Conservation (phyloP, 2,329 filamentous ascomycete genomes). For the Pseudogymnoascus sp. region DNA sequence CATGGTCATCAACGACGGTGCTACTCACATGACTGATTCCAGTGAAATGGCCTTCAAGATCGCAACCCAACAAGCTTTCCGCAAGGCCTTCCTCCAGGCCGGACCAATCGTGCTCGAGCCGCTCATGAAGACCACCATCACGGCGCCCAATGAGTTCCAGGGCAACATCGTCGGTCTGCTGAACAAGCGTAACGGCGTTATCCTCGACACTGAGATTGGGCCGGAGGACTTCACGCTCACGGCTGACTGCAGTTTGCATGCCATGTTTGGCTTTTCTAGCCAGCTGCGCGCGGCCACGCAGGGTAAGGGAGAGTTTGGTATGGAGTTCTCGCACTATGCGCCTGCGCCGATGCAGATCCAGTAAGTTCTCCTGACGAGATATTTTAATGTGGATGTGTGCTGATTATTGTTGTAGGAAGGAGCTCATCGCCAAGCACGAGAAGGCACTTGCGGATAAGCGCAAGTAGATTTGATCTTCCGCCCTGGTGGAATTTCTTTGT, state of each 20-base stretch:
- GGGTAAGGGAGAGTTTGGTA: conserved; percentile 96
- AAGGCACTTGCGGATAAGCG: conserved; percentile 56
- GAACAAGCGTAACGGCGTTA: conserved; percentile 94
- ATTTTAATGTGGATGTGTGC: not conserved
- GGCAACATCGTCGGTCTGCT: conserved; percentile 88
- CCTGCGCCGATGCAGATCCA: conserved; percentile 82
- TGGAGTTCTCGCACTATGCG: conserved; percentile 98
- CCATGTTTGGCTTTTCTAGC: conserved; percentile 96
- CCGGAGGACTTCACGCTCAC: conserved; percentile 88
- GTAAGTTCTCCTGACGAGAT: conserved; percentile 45
- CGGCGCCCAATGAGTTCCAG: conserved; percentile 94
- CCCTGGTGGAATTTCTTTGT: not conserved
- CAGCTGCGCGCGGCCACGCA: conserved; percentile 89
- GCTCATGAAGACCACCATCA: conserved; percentile 96
- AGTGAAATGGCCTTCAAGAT: conserved; percentile 94
- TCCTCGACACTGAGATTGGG: conserved; percentile 91
- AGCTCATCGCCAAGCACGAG: conserved; percentile 60
- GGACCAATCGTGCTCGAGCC: conserved; percentile 85
- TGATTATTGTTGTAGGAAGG: conserved; percentile 39
- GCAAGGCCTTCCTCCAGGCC: conserved; percentile 78
- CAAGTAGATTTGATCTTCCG: not conserved
- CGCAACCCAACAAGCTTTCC: conserved; percentile 93
- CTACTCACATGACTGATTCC: conserved; percentile 95
- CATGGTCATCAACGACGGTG: conserved; percentile 94
- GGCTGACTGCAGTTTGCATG: conserved; percentile 87